Evolutionary conservation across 768 basidiomycete genomes (phyloP), one percentile per base, ranked within the genome.

Genomic region (Neoboletus brunneissimus): DNA sequence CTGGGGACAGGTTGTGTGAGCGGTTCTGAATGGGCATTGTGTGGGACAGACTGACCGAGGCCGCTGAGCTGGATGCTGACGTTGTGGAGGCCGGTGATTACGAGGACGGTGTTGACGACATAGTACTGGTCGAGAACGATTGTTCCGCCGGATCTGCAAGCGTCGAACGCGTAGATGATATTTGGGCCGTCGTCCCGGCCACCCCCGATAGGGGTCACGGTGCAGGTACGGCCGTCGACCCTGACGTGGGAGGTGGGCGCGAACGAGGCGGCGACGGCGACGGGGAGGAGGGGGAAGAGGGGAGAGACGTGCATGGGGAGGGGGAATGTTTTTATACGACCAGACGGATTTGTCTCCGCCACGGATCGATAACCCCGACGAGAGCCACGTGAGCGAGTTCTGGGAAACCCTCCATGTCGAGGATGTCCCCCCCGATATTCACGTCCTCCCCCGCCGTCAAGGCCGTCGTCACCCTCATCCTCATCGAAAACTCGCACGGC

Each of bases 401-500:
- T 35, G 25, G 41, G 48, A 54, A 38, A 38, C 37, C 37, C 18
- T 29, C 2, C 29, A 29, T 29, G 25, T 25, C 25, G 3, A 29
- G 27, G 6, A 29, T 29, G 29, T 29, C 29, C 3, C 18, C 16
- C 11, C 40, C 55, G 51, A 69, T 70, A 49, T 71, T 70, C 62
- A 8, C 59, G n/a, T 61, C 59, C 40, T 11, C 60, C 2, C 55
- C 63, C 7, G 41, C 54, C 1, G 57, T 55, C 8, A 63, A 56
- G 38, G 69, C 69, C 1, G 60, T 70, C 54, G 58, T 70, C 47
- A 71, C 76, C n/a, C 73, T 83, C 49, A 62, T 84, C 56, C 72
- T 85, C 56, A 75, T 84, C 59, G 83, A 85, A 70, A 84, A 84
- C 62, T 84, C 83, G 0, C 71, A 72, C 34, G 65, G 68, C 1